phyloP scores from a whole-genome alignment of 805 yeast genomes.

The Yarrowia osloensis region DNA sequence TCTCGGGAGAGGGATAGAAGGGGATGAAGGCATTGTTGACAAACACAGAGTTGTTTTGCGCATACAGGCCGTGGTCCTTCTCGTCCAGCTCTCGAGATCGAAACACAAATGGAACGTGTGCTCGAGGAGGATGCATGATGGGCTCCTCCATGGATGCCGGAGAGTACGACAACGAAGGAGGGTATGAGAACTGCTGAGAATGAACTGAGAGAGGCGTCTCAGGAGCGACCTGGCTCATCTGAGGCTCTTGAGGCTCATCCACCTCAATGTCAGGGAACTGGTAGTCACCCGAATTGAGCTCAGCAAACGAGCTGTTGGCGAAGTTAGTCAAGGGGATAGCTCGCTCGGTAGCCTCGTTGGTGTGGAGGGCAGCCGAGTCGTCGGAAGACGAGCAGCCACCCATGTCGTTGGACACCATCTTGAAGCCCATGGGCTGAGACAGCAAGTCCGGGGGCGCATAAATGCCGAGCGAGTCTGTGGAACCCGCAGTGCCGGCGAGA shows the following conservation, averaged over 20 bases:
- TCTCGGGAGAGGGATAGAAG: slow-evolving; percentile 9
- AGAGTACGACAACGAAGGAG: slow-evolving; percentile 12
- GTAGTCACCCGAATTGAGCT: slow-evolving; percentile 12
- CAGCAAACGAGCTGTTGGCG: slow-evolving; percentile 8
- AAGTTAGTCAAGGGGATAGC: not conserved
- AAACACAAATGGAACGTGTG: slow-evolving; percentile 17
- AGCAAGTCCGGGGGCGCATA: slow-evolving; percentile 8
- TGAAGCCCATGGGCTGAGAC: slow-evolving; percentile 20
- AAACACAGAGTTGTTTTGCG: slow-evolving; percentile 1
- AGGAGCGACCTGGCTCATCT: not conserved
- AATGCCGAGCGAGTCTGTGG: slow-evolving; percentile 16
- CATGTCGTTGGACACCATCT: slow-evolving; percentile 22
- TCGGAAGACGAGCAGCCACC: slow-evolving; percentile 6
- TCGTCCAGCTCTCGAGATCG: slow-evolving; percentile 18
- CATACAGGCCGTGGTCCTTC: slow-evolving; percentile 6
- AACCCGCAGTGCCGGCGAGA: not conserved
- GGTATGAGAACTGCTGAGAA: slow-evolving; percentile 18
- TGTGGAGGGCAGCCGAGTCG: not conserved
- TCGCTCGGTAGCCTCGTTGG: not conserved
- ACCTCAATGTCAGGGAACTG: slow-evolving; percentile 14
- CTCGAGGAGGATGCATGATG: slow-evolving; percentile 26
- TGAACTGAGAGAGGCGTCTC: slow-evolving; percentile 15
- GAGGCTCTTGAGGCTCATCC: not conserved
- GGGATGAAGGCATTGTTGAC: slow-evolving; percentile 21
- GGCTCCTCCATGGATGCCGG: slow-evolving; percentile 22